Percentiles rank a stretch among this genome's conserved stretches.
Evolutionary conservation across 176 grass and related monocot genomes (phyloP).

Genomic region (Musa schizocarpa): DNA sequence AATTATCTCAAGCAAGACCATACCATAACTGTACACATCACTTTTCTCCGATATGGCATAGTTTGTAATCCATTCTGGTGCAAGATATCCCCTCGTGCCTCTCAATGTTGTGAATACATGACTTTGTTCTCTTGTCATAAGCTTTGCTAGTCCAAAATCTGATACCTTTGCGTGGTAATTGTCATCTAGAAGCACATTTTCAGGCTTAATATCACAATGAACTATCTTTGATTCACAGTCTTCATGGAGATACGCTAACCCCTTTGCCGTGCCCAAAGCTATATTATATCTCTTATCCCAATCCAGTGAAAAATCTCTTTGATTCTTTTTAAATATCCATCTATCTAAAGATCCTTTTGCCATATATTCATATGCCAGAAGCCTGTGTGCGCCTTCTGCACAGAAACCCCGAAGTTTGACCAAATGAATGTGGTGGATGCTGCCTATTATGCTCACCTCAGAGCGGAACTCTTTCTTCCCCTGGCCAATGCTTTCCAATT

Average conservation of each 20-base stretch:
- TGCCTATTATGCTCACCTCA: constrained; percentile 86
- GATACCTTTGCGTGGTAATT: constrained; percentile 82
- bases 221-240: constrained; percentile 90
- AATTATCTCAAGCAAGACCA: constrained; percentile 91
- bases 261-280: constrained; percentile 78
- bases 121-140: constrained; percentile 98
- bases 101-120: constrained; percentile 87
- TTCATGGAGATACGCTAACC: constrained; percentile 78
- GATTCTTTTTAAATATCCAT: constrained; percentile 64
- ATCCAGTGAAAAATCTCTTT: constrained; percentile 30
- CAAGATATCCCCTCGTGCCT: constrained; percentile 81
- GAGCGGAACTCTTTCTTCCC: constrained; percentile 92
- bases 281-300: constrained; percentile 80
- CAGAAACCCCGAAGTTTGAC: constrained; percentile 88
- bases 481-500: constrained; percentile 86
- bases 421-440: constrained; percentile 95
- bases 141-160: constrained; percentile 94
- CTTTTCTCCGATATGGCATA: constrained; percentile 91
- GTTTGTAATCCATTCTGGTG: constrained; percentile 88
- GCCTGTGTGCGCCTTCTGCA: constrained; percentile 52
- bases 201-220: constrained; percentile 96
- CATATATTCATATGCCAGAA: constrained; percentile 94
- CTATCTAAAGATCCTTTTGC: constrained; percentile 71
- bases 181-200: constrained; percentile 87
- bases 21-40: constrained; percentile 89